phyloP scores from a whole-genome alignment of 2,329 filamentous ascomycete species.

The Thielaviopsis populi region DNA sequence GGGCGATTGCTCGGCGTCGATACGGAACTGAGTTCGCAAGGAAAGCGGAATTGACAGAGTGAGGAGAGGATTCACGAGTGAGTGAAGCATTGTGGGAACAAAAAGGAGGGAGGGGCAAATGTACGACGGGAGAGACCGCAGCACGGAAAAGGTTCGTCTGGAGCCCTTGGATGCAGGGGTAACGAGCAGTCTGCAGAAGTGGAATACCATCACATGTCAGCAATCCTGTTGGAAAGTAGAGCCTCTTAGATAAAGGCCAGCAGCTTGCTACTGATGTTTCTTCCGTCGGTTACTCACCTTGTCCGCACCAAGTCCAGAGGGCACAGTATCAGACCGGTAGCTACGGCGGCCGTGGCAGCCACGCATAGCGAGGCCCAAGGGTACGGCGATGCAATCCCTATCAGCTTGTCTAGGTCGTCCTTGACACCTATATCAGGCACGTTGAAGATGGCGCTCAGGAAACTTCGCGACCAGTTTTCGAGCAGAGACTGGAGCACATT shows the following conservation, averaged over 20 bases:
- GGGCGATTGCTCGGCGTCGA: constrained; percentile 70
- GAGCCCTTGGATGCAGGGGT: constrained; percentile 62
- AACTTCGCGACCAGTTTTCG: constrained; percentile 81
- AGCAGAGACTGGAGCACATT: constrained; percentile 70
- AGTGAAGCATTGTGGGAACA: constrained; percentile 74
- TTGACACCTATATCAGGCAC: constrained; percentile 69
- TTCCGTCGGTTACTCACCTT: constrained; percentile 29
- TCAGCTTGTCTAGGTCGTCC: constrained; percentile 62
- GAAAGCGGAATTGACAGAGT: constrained; percentile 71
- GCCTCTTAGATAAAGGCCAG: background rate
- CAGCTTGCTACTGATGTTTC: background rate
- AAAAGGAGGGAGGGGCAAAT: constrained; percentile 55
- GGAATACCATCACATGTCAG: constrained; percentile 22
- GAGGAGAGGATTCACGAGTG: constrained; percentile 68
- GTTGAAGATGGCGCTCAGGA: constrained; percentile 81
- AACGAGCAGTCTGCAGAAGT: constrained; percentile 50
- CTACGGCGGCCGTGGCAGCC: constrained; percentile 45
- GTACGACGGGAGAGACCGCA: constrained; percentile 66
- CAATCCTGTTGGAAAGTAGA: constrained; percentile 1
- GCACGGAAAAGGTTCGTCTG: constrained; percentile 61
- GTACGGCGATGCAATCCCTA: constrained; percentile 59
- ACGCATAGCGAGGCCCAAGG: constrained; percentile 70
- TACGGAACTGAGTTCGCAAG: constrained; percentile 66
- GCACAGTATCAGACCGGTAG: constrained; percentile 66
- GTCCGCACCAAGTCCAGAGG: constrained; percentile 86